Evolutionary conservation across 345 rosid genomes (phyloP).

Genomic region (Populus pruinosa): DNA sequence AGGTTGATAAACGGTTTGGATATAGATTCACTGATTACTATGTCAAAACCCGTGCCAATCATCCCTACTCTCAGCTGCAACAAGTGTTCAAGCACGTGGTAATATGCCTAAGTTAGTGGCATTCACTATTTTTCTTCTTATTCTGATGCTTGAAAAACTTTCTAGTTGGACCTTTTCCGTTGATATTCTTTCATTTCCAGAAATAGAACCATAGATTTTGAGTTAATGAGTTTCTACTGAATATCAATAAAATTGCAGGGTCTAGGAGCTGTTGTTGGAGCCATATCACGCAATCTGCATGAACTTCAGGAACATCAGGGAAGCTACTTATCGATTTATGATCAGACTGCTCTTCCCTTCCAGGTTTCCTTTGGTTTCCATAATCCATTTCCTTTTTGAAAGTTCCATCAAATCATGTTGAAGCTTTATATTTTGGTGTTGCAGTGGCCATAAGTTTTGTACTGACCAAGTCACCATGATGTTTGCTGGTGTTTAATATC

Average conservation of each 20-base stretch:
- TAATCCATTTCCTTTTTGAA: conserved; percentile 2
- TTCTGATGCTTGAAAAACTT: conserved; percentile 3
- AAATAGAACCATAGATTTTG: neutral
- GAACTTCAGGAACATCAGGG: conserved; percentile 95
- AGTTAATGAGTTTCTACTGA: conserved; percentile 14
- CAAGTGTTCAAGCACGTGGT: conserved; percentile 99
- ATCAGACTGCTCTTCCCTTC: conserved; percentile 77
- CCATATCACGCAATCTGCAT: conserved; percentile 94
- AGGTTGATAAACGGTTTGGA: conserved; percentile 93
- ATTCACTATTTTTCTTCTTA: conserved; percentile 15
- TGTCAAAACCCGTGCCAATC: conserved; percentile 94
- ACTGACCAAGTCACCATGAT: conserved; percentile 10
- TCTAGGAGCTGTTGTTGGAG: conserved; percentile 96
- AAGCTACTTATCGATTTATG: conserved; percentile 91
- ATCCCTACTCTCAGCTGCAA: conserved; percentile 97
- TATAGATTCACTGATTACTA: conserved; percentile 88
- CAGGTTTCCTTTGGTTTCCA: conserved; percentile 49
- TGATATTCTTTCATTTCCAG: conserved; percentile 1
- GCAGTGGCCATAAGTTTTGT: neutral
- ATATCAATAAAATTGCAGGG: conserved; percentile 49
- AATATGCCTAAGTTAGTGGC: conserved; percentile 25
- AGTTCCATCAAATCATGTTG: neutral
- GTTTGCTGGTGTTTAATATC: conserved; percentile 11
- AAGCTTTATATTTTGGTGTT: neutral
- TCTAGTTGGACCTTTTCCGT: neutral